These are phyloP conservation scores for Circinella minor DNA, from an alignment of 371 early-diverging fungal species.

Conservation along the genomic window DNA sequence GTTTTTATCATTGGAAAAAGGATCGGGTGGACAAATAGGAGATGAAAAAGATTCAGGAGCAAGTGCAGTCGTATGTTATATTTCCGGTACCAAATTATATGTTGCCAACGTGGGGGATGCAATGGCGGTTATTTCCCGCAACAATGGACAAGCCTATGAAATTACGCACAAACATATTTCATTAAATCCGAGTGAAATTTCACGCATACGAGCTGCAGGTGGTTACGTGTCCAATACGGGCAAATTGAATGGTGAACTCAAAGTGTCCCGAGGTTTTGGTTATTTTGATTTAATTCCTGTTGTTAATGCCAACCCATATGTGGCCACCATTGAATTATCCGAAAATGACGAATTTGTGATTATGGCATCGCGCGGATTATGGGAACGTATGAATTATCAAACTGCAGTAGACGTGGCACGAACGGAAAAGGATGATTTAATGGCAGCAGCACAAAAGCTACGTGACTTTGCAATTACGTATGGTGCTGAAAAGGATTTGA, in stretches of 20 bases:
- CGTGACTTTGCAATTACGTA: conserved; percentile 90
- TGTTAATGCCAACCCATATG: conserved; percentile 87
- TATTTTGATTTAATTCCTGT: conserved; percentile 82
- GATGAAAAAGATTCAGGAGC: conserved; percentile 70
- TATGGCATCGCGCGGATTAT: conserved; percentile 82
- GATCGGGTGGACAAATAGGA: conserved; percentile 59
- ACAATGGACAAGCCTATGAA: conserved; percentile 72
- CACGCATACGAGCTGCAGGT: conserved; percentile 82
- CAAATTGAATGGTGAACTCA: conserved; percentile 77
- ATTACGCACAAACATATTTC: conserved; percentile 82
- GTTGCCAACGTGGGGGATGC: conserved; percentile 94
- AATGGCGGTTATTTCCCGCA: conserved; percentile 81
- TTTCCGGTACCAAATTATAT: conserved; percentile 80
- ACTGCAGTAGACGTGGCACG: conserved; percentile 87
- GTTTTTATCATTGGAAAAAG: conserved; percentile 79
- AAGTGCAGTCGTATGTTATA: conserved; percentile 79
- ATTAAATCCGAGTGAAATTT: conserved; percentile 71
- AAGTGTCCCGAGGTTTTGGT: conserved; percentile 86
- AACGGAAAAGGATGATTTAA: conserved; percentile 73
- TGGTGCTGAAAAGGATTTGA: conserved; percentile 78
- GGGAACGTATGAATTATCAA: conserved; percentile 83
- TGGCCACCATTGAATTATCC: conserved; percentile 71
- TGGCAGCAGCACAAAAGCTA: conserved; percentile 83
- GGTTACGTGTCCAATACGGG: conserved; percentile 82
- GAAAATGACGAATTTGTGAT: conserved; percentile 92